Conservation (phyloP, 2,329 filamentous ascomycete genomes). For the Alternaria arborescens region DNA sequence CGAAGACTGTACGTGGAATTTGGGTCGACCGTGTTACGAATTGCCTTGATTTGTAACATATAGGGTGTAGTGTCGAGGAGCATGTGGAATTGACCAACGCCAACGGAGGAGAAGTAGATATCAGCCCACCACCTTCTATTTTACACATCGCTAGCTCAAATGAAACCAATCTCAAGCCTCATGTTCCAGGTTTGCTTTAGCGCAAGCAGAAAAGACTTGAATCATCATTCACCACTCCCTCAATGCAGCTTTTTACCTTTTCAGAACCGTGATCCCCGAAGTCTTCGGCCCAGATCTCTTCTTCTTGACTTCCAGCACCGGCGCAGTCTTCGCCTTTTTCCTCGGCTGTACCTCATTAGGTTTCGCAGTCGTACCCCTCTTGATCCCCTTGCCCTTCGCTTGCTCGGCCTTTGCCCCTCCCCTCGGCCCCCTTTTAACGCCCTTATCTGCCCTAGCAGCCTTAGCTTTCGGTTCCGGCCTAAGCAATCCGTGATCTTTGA, state of each 20-base stretch:
- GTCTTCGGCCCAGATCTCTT: neutral
- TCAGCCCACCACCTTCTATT: neutral
- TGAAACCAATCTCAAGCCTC: neutral
- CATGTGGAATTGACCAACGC: neutral
- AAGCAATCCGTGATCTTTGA: conserved; percentile 40
- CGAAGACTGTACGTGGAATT: neutral
- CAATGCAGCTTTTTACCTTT: neutral
- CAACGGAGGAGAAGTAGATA: neutral
- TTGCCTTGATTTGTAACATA: neutral
- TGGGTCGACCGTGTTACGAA: neutral
- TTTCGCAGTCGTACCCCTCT: conserved; percentile 11
- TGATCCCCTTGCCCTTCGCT: conserved; percentile 1
- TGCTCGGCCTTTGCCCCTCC: neutral
- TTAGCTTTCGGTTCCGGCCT: conserved; percentile 8
- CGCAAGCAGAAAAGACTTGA: neutral
- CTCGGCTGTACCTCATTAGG: conserved; percentile 22
- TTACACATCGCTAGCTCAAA: neutral
- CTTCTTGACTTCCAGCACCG: conserved; percentile 11
- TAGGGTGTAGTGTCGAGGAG: neutral
- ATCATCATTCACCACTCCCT: neutral
- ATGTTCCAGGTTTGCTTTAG: neutral
- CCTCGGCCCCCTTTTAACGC: conserved; percentile 22
- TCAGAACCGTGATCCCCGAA: conserved; percentile 11
- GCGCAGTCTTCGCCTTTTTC: conserved; percentile 33
- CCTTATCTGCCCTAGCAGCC: conserved; percentile 30